phyloP scores from a whole-genome alignment of 768 basidiomycete genomes.

The Boletus huronensis region DNA sequence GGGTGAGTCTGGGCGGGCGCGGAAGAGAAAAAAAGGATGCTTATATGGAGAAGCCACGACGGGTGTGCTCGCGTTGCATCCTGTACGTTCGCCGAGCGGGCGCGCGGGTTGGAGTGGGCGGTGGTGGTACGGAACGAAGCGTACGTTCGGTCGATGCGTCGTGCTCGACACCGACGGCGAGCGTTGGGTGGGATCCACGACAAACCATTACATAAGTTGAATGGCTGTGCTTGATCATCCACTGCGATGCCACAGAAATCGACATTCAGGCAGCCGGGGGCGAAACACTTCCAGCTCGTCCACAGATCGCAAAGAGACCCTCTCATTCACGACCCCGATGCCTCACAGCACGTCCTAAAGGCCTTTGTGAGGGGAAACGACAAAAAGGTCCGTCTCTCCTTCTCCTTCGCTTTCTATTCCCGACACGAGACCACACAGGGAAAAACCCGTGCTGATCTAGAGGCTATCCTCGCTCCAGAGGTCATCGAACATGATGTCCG shows the following conservation, averaged over 20 bases:
- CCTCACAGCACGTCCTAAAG: slow-evolving; percentile 86
- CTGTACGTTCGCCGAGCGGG: too few species aligned
- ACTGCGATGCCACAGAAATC: slow-evolving; percentile 66
- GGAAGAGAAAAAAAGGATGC: slow-evolving; percentile 40
- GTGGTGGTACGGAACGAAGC: too few species aligned
- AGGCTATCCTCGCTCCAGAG: slow-evolving; percentile 48
- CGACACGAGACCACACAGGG: slow-evolving; percentile 46
- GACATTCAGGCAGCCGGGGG: slow-evolving; percentile 84
- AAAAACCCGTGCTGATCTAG: slow-evolving; percentile 79
- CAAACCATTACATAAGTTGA: slow-evolving; percentile 29
- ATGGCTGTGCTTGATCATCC: slow-evolving; percentile 1
- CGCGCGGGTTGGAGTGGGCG: too few species aligned
- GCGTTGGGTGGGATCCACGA: slow-evolving; percentile 23
- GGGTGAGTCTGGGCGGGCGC: slow-evolving; percentile 41
- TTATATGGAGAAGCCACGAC: slow-evolving; percentile 89
- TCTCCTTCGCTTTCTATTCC: not conserved
- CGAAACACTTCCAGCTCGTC: slow-evolving; percentile 94
- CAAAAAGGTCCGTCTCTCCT: slow-evolving; percentile 48
- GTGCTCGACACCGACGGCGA: slow-evolving; percentile 22
- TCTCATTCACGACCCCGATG: slow-evolving; percentile 89
- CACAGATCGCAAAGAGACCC: slow-evolving; percentile 96
- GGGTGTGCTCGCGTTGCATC: slow-evolving; percentile 73
- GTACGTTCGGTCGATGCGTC: slow-evolving; percentile 6
- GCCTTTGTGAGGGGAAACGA: slow-evolving; percentile 69
- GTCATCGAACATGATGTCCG: slow-evolving; percentile 46